Evolutionary conservation across 1,284 basidiomycete genomes (phyloP).

Genomic region (Boletus smithii): DNA sequence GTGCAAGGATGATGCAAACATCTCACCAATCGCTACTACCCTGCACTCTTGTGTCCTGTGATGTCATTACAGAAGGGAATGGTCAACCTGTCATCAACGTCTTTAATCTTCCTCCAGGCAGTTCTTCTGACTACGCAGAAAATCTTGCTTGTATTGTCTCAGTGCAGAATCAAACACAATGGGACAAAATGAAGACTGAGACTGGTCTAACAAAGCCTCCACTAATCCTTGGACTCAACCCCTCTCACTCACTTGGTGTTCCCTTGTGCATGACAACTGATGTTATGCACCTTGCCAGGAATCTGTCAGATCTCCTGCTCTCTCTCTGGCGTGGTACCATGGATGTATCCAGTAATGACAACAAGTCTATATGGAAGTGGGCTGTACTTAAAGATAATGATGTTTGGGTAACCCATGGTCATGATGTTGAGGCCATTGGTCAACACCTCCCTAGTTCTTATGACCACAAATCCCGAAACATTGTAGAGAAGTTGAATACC

Average conservation of each 20-base stretch:
- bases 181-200: not conserved
- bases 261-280: not conserved
- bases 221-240: not conserved
- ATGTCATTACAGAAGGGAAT: too few relatives aligned
- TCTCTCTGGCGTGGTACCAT: not conserved
- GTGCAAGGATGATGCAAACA: too few relatives aligned
- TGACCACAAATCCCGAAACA: not conserved
- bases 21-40: too few relatives aligned
- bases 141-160: not conserved
- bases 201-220: not conserved
- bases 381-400: not conserved
- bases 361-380: conserved; percentile 6
- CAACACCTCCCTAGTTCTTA: not conserved
- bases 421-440: not conserved
- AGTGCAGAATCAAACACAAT: not conserved
- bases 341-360: not conserved
- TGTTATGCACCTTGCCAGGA: not conserved
- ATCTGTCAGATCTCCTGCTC: not conserved
- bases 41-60: too few relatives aligned
- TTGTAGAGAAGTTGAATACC: not conserved
- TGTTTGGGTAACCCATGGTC: not conserved
- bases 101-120: too few relatives aligned
- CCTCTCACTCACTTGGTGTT: not conserved
- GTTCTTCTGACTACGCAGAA: too few relatives aligned
- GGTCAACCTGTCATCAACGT: too few relatives aligned